Conservation (phyloP, 2,329 filamentous ascomycete species). For the Akanthomyces muscarius region DNA sequence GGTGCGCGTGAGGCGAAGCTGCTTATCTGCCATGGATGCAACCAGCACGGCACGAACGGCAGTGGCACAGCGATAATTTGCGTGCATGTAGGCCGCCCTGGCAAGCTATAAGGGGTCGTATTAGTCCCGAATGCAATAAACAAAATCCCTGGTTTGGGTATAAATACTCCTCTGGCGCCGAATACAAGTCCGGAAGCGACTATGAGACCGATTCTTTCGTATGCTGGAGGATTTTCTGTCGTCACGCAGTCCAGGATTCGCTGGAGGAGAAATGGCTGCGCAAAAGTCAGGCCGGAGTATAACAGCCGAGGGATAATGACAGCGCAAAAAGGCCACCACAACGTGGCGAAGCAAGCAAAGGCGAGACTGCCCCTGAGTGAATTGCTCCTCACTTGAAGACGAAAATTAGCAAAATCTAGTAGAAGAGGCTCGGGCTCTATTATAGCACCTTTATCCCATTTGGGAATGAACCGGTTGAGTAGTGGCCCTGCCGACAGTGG, state of each 20-base stretch:
- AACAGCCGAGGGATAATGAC: not conserved
- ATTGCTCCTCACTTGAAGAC: too few species aligned
- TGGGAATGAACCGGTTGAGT: not conserved
- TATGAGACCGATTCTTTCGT: not conserved
- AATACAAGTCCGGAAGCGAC: not conserved
- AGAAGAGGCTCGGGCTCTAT: too few species aligned
- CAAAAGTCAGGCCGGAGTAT: not conserved
- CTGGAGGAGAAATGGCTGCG: not conserved
- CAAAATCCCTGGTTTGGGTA: too few species aligned
- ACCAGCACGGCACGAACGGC: not conserved
- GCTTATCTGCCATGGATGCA: not conserved
- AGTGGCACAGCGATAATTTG: not conserved
- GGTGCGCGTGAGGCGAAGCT: not conserved
- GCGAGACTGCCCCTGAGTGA: not conserved
- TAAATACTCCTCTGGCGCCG: not conserved
- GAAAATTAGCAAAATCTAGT: too few species aligned
- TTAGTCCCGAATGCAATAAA: not conserved
- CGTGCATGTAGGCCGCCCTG: not conserved
- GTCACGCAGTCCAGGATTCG: not conserved
- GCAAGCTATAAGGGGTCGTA: not conserved
- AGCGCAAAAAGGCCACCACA: not conserved
- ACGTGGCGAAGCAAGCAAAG: not conserved
- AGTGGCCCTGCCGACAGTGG: not conserved
- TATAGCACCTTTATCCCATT: too few species aligned
- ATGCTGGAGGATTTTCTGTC: not conserved